Base-by-base conservation (phyloP, 2,329 filamentous ascomycete genomes). In the Aspergillus sp. region DNA sequence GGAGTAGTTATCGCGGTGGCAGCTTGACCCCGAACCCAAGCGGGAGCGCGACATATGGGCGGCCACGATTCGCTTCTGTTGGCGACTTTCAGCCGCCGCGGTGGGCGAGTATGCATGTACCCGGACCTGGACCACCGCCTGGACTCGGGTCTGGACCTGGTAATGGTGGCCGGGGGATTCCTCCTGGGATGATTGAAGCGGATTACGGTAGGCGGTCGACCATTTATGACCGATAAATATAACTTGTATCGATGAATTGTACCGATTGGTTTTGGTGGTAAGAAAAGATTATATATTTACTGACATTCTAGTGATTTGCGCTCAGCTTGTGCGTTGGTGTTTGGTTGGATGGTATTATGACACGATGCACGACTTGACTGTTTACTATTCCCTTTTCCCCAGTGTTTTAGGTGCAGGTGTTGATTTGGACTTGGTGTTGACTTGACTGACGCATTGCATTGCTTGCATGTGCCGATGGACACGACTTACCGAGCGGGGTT, bases 1-100 rank as follows among this genome's bases (percentile, higher is more conserved):
- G 62, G 5, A 70, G 64, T 46, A 64, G 66, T 15, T 50, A 50
- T 30, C 44, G 56, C 6, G 37, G 37, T 12, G 46, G 50, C 8
- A 58, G 56, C n/a, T 39, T 39, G 20, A 58, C 49, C 8, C 50
- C 56, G 2, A 50, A 44, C 22, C 51, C 56, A 7, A 46, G 40
- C 17, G 51, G 51, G 17, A 39, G 17, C 39, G 15, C 5, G 30
- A 7, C 19, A 3, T 42, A 44, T 9, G 44, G 50, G 5, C 56
- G 56, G 6, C 50, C 56, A 4, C 50, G 56, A 5, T 50, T 58
- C n/a, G 41, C 56, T 3, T 58, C 56, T 8, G 47, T 58, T 22
- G 47, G 56, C n/a, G 56, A 54, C 6, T 50, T 50, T 7, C 50
- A 49, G n/a, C 56, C 49, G 11, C 50, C 51, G 20, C n/a, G 50